Evolutionary conservation across 139 green algal species (phyloP), one percentile per base, ranked within the genome.

Genomic region (Mychonastes homosphaera): DNA sequence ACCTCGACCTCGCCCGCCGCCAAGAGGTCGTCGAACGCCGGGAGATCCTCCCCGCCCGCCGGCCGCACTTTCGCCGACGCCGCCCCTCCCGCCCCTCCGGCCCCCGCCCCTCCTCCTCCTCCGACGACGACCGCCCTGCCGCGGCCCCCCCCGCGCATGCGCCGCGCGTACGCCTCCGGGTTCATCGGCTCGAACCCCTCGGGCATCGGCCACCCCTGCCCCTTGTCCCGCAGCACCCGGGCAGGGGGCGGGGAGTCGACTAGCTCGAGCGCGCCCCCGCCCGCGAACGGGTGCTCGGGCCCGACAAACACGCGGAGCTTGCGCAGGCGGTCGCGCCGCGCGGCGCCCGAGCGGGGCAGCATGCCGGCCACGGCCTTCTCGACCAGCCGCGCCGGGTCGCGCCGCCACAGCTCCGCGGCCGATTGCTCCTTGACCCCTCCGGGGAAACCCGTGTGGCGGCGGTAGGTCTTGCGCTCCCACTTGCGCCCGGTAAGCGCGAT

Each of bases 401-500:
- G 65, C 4, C 74, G 64, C 63, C 70, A 79, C 62, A 81, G 56
- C 15, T 86, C 57, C 21, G 64, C 58, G 0, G 77, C 87, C 10
- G 68, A 83, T 5, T 77, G 75, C 62, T 88, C 69, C 46, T 87
- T 90, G 36, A 94, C 57, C 28, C 87, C 86, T 29, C 87, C 87
- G 21, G 83, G 81, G 58, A 77, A 87, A 79, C 87, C 86, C 27
- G 85, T 89, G 72, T 95, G 87, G 72, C 81, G 88, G n/a, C 74
- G 59, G 69, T 95, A 95, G 7, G 87, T 27, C 73, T 95, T 95
- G 34, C 85, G 73, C 34, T 87, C 62, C 87, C 86, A 95, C 66
- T 95, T 92, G 45, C 80, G 75, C 24, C 82, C 75, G 16, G 88
- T 95, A 51, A 95, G 79, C 49, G 84, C 73, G 29, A 86, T 81